Evolutionary conservation across 805 yeast genomes (phyloP), one percentile per base, ranked within the genome.

Genomic region (Candida montana): DNA sequence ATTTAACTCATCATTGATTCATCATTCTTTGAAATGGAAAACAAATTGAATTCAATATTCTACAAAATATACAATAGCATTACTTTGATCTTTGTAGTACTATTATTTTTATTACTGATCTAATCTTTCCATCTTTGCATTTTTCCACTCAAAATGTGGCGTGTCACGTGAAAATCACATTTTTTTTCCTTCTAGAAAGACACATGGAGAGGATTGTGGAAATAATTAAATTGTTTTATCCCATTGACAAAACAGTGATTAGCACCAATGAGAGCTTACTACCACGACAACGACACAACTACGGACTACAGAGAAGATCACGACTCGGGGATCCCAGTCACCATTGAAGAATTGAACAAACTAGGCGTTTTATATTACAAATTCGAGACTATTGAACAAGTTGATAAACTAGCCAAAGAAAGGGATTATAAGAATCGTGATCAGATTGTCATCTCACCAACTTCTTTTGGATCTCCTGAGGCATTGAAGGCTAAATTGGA

Each of bases 381-480:
- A 37, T 65, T 79, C 28, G 68, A 69, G 17, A 62, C 72, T 1
- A 61, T 67, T 26, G 68, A 64, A 2, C 75, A 74, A 2, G 88
- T 91, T 32, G 74, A 89, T 53, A 58, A 53, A 12, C 54, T 93
- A 19, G 96, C 97, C 10, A 43, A 49, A 9, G 73, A 83, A 50
- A 74, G 97, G 45, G 58, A 72, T 23, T 91, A 93, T 68, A 81
- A 77, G 60, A 89, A 89, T 64, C 68, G 95, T 47, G 99, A 91
- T 61, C 69, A 67, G 34, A 77, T 91, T 21, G 66, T 65, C 33
- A 71, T 90, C 39, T 74, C 79, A 23, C 72, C 77, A 23, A 73
- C 64, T 4, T 69, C 83, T 0, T 78, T 88, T 57, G 75, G 78
- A 0, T 78, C 81, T 18, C 79, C 79, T 29, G 81, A 77, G 40